Conservation (phyloP, 768 basidiomycete genomes). For the Suillus cothurnatus region DNA sequence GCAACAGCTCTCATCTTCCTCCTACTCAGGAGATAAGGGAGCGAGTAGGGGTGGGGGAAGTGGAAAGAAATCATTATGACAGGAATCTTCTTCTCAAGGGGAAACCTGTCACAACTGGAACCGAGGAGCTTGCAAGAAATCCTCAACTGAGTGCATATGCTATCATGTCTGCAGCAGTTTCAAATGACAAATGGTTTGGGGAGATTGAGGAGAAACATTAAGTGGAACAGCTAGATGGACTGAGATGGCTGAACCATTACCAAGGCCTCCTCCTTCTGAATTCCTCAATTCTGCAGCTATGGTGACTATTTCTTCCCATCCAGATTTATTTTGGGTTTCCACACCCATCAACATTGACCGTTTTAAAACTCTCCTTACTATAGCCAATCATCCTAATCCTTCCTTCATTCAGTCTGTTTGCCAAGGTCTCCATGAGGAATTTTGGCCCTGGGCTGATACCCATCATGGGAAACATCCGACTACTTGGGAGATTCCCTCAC, state of each 20-base stretch:
- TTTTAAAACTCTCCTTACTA: constrained; percentile 20
- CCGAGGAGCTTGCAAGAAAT: neutral
- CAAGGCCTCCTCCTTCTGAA: neutral
- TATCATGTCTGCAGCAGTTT: neutral
- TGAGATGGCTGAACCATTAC: no score
- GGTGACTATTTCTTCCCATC: neutral
- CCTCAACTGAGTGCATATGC: neutral
- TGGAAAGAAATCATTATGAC: no score
- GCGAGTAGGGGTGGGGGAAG: no score
- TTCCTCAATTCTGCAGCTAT: neutral
- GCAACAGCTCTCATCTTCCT: neutral
- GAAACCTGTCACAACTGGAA: neutral
- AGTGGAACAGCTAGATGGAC: neutral
- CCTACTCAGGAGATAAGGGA: no score
- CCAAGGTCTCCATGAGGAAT: constrained; percentile 26
- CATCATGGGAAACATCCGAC: neutral
- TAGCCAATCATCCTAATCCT: constrained; percentile 18
- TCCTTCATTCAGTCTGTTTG: constrained; percentile 30
- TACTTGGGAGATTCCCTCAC: neutral
- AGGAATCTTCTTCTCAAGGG: no score
- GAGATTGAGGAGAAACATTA: no score
- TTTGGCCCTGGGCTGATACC: constrained; percentile 35
- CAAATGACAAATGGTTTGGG: neutral
- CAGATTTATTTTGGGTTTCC: constrained; percentile 22
- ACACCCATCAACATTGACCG: constrained; percentile 27